Evolutionary conservation across 2,329 filamentous ascomycete species (phyloP), one percentile per base, ranked within the genome.

Genomic region (Cladophialophora psammophila): DNA sequence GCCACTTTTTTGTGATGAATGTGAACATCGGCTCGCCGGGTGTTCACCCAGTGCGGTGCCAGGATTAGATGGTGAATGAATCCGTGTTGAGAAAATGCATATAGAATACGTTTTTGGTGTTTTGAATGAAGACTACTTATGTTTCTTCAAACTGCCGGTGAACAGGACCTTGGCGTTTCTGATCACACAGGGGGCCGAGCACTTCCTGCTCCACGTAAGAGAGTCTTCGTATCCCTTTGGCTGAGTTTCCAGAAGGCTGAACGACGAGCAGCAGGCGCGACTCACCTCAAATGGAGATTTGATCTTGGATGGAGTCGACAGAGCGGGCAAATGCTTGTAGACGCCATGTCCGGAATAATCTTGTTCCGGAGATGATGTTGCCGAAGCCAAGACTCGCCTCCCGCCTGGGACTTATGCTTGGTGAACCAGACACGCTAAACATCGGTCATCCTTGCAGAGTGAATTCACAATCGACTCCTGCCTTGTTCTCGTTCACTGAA

Each of bases 401-500:
- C 13, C n/a, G 26, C 40, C 2, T 7, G 18, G 5, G 40, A 12
- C 3, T 13, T 52, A 1, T 60, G n/a, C 50, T 60, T 60, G 57
- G 57, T 34, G 10, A 9, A 42, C 5, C 18, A 35, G 5, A 6
- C 2, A 32, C 57, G 40, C 42, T 60, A 60, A 60, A 40, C 13
- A 34, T 50, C 32, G 57, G 32, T 32, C 40, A 50, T 20, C 59
- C 59, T 12, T 54, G 59, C 35, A 38, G n/a, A 31, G 31, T 36
- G 53, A 55, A 36, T 20, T 35, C 53, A 32, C 20, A 26, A 8
- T 34, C 15, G 32, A 60, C 18, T 18, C 45, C 36, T 20, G 26
- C 12, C 7, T 42, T 36, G 26, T 38, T 38, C 31, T 60, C 58
- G 32, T 61, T 61, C 59, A 61, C 45, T 45, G 48, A 61, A 61